phyloP scores from a whole-genome alignment of 2,329 filamentous ascomycete genomes.

The Claviceps spartinae region DNA sequence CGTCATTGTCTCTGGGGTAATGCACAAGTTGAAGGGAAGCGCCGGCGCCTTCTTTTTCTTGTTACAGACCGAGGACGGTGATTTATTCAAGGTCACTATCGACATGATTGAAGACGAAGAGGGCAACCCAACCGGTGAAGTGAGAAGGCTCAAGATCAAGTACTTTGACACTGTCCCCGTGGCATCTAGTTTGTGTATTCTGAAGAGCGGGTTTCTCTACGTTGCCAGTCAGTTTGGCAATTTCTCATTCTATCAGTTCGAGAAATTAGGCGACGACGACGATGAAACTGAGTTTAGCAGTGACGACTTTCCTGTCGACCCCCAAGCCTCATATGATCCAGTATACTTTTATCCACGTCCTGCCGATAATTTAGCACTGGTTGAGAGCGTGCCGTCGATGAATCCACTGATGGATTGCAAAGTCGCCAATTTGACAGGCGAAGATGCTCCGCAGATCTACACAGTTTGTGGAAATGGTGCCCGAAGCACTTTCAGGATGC shows the following conservation, averaged over 20 bases:
- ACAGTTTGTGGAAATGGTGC: slow-evolving; percentile 80
- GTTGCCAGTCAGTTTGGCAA: slow-evolving; percentile 87
- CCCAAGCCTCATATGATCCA: slow-evolving; percentile 56
- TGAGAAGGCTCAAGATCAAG: slow-evolving; percentile 77
- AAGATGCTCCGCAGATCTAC: slow-evolving; percentile 95
- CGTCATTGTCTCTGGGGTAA: slow-evolving; percentile 77
- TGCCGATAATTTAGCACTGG: slow-evolving; percentile 68
- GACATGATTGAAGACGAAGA: slow-evolving; percentile 77
- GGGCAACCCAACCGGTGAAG: slow-evolving; percentile 66
- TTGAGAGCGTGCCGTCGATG: slow-evolving; percentile 76
- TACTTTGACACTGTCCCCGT: slow-evolving; percentile 96
- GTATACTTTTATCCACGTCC: slow-evolving; percentile 75
- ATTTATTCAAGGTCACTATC: slow-evolving; percentile 90
- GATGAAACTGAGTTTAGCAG: slow-evolving; percentile 78
- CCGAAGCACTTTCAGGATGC: slow-evolving; percentile 75
- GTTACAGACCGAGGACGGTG: slow-evolving; percentile 91
- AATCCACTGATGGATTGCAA: slow-evolving; percentile 88
- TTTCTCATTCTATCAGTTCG: slow-evolving; percentile 91
- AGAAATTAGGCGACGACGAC: slow-evolving; percentile 91
- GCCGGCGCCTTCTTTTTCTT: slow-evolving; percentile 92
- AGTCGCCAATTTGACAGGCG: slow-evolving; percentile 76
- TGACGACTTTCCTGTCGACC: slow-evolving; percentile 67
- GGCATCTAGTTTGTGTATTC: slow-evolving; percentile 73
- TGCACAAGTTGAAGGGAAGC: slow-evolving; percentile 82
- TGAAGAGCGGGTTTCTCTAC: slow-evolving; percentile 93